Percentiles rank a stretch among this genome's conserved stretches.
Evolutionary conservation across 2,329 filamentous ascomycete species (phyloP).

Genomic region (Lasiodiplodia gonubiensis): DNA sequence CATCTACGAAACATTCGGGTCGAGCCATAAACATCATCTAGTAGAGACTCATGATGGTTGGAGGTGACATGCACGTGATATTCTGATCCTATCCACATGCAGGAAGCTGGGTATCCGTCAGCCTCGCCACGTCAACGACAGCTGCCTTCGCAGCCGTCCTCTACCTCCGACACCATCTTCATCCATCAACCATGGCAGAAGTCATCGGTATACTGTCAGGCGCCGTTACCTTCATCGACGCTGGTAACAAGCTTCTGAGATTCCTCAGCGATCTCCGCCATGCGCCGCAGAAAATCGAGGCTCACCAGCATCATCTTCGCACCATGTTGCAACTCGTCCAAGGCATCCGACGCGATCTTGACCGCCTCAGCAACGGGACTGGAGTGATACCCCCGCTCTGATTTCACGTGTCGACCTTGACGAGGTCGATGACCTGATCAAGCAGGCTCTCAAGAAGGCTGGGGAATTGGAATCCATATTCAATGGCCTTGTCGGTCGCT

Average conservation of each 20-base stretch:
- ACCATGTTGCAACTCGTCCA: neutral
- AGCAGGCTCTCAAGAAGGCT: too few relatives aligned
- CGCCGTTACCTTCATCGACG: neutral
- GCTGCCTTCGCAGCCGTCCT: too few relatives aligned
- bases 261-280: neutral
- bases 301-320: neutral
- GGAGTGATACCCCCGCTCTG: neutral
- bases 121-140: too few relatives aligned
- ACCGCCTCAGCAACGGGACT: slow-evolving; percentile 3
- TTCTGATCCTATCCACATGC: too few relatives aligned
- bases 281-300: slow-evolving; percentile 1
- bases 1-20: too few relatives aligned
- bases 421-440: neutral
- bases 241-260: neutral
- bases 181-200: neutral
- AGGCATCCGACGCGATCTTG: neutral
- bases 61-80: too few relatives aligned
- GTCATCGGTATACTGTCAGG: slow-evolving; percentile 5
- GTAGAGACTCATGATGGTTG: too few relatives aligned
- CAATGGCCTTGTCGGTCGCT: too few relatives aligned
- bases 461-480: too few relatives aligned
- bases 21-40: too few relatives aligned
- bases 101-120: too few relatives aligned
- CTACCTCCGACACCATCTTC: too few relatives aligned
- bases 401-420: neutral